phyloP scores from a whole-genome alignment of 495 filamentous ascomycete genomes.

The Penicillium salamii region DNA sequence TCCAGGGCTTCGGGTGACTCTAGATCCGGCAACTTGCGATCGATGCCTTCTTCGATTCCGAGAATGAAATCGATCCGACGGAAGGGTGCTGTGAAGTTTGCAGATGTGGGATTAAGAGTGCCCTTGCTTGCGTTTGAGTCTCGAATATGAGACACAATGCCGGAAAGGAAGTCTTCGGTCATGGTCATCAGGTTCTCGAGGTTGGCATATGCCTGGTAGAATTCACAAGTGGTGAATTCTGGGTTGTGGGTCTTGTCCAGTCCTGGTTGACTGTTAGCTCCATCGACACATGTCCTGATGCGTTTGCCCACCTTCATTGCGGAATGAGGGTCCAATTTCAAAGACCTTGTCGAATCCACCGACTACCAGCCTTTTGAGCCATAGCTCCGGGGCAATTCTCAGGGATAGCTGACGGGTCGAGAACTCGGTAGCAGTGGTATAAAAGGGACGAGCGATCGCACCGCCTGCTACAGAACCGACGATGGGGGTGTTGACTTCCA shows the following conservation, averaged over 20 bases:
- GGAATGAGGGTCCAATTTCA: slow-evolving; percentile 89
- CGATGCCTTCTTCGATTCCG: slow-evolving; percentile 64
- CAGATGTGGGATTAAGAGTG: slow-evolving; percentile 49
- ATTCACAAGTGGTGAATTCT: slow-evolving; percentile 96
- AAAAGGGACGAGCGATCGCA: slow-evolving; percentile 81
- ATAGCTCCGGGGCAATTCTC: slow-evolving; percentile 89
- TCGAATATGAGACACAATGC: slow-evolving; percentile 52
- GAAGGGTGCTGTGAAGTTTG: slow-evolving; percentile 61
- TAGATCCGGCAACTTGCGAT: slow-evolving; percentile 68
- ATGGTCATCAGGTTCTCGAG: slow-evolving; percentile 88
- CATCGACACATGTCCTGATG: not conserved
- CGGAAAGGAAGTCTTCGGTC: slow-evolving; percentile 67
- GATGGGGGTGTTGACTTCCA: slow-evolving; percentile 89
- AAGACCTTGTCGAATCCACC: slow-evolving; percentile 89
- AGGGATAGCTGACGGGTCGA: slow-evolving; percentile 65
- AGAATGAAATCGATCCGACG: slow-evolving; percentile 76
- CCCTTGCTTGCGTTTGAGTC: slow-evolving; percentile 41
- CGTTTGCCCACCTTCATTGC: slow-evolving; percentile 73
- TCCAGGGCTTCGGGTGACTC: slow-evolving; percentile 48
- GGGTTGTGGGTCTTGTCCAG: slow-evolving; percentile 92
- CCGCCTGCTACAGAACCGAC: slow-evolving; percentile 73
- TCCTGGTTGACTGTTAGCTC: slow-evolving; percentile 32
- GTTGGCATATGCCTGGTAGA: slow-evolving; percentile 95
- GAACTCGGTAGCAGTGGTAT: slow-evolving; percentile 70
- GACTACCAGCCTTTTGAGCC: slow-evolving; percentile 88